Evolutionary conservation across 1,284 basidiomycete species (phyloP), one percentile per base, ranked within the genome.

Genomic region (Rhodotorula glutinis): DNA sequence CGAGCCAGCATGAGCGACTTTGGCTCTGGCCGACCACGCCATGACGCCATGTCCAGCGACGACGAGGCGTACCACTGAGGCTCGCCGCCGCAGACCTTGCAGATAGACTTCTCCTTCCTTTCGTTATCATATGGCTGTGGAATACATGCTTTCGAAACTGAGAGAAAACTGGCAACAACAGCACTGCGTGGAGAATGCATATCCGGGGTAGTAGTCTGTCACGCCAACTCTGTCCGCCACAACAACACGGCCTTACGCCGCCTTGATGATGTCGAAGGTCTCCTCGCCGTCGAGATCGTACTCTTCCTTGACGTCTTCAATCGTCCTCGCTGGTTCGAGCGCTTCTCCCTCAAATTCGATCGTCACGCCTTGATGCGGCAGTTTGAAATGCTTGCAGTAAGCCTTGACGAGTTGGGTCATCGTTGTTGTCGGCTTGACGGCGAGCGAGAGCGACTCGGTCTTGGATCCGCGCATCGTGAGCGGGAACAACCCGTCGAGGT

Each of bases 281-380:
- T 69, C 67, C 54, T 72, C 70, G 5, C 58, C 70, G n/a, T 70
- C 68, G 2, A 70, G 44, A 14, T 65, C 70, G 40, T 57, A 65
- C 57, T 71, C 69, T 11, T 69, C 70, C 57, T 60, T 54, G 23
- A 56, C 53, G 1, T 67, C 60, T 25, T 49, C 56, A 14, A 72
- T 25, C 49, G 62, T 67, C 51, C 49, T 43, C 2, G n/a, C 21
- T 23, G 46, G 19, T n/a, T 66, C 62, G 19, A 72, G 11, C 46
- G 53, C 44, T 21, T 72, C 70, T 5, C 67, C 67, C 7, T 72
- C 70, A 44, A 69, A 60, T 57, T 69, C 67, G 52, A 72, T 16
- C 46, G 41, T 61, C 62, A 65, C 43, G 33, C 19, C 52, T 3
- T 21, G 41, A 5, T 53, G 29, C 3, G 17, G n/a, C n/a, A 62